Evolutionary conservation across 176 grass and related monocot genomes (phyloP).

Genomic region (sorghum (Sorghum bicolor)): DNA sequence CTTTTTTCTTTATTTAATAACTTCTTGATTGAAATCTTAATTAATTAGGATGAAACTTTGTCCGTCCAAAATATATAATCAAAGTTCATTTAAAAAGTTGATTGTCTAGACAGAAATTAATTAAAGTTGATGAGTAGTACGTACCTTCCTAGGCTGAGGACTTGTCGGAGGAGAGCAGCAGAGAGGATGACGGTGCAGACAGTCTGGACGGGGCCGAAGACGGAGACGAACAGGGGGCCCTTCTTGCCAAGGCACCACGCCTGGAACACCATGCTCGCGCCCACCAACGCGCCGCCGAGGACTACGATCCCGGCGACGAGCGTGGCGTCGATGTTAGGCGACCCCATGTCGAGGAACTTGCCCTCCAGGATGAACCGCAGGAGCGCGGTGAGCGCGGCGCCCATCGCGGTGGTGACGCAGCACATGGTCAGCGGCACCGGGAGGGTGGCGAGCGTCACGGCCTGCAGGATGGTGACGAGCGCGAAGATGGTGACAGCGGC

Average conservation of each 20-base stretch:
- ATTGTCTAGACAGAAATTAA: no score
- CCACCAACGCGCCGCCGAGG: conserved; percentile 34
- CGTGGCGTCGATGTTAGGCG: background rate
- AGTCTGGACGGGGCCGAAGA: conserved; percentile 64
- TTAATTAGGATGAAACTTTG: no score
- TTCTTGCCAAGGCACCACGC: conserved; percentile 54
- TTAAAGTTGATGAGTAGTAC: no score
- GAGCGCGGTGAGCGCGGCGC: conserved; percentile 41
- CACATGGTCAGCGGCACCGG: conserved; percentile 54
- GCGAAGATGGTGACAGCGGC: conserved; percentile 29
- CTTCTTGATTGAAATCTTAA: no score
- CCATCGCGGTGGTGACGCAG: conserved; percentile 21
- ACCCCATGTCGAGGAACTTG: conserved; percentile 29
- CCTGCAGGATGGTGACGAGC: conserved; percentile 52
- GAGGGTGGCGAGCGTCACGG: conserved; percentile 31
- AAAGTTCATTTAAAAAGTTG: no score
- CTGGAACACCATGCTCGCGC: conserved; percentile 43
- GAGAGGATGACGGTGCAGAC: conserved; percentile 51
- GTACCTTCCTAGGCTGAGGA: conserved; percentile 28
- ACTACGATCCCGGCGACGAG: conserved; percentile 30
- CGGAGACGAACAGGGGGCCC: conserved; percentile 57
- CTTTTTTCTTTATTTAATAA: no score
- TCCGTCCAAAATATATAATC: no score
- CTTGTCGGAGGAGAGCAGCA: conserved; percentile 38
- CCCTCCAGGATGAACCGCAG: conserved; percentile 41